Evolutionary conservation across 257 asterid species (phyloP), one percentile per base, ranked within the genome.

Genomic region (Paraleonurus japonicus): DNA sequence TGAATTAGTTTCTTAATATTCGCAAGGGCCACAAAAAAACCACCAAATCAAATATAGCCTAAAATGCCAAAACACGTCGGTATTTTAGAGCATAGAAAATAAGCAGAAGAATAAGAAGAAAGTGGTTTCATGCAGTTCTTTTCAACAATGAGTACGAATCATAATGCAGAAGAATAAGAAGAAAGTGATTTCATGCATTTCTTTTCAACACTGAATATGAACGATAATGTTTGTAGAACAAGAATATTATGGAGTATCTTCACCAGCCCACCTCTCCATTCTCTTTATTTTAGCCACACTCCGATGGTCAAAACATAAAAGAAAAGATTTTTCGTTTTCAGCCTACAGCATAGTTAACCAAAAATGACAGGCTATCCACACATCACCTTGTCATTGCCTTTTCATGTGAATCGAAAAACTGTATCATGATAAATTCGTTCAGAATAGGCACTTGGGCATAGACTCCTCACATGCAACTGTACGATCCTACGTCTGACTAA

Each of bases 401-500:
- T 30, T 61, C 13, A 43, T 43, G 51, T 16, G 23, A 5, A 48
- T 48, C 16, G 57, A 50, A 6, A 17, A 17, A 16, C 24, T 50
- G 24, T 1, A 50, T 19, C 23, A 50, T 50, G 4, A 47, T 47
- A n/a, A 47, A 4, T 47, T 47, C 47, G 47, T 39, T 39, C 12
- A 13, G 13, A 9, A 39, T 39, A 20, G 19, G 16, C 7, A 43
- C 16, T 19, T 30, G 22, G 32, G 4, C 4, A 16, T 22, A 45
- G 15, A 47, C 28, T 41, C 19, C 33, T 23, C 54, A 45, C 69
- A 76, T 70, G 67, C 71, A 77, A 45, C 4, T 47, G 50, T 43
- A 24, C 72, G 64, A 5, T 30, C 35, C 19, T 33, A 28, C 19
- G 58, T 16, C 57, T 15, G 6, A 17, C 57, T 24, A 75, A 61